Evolutionary conservation across 441 rosid species (phyloP).

Genomic region (Flueggea neowawraea): DNA sequence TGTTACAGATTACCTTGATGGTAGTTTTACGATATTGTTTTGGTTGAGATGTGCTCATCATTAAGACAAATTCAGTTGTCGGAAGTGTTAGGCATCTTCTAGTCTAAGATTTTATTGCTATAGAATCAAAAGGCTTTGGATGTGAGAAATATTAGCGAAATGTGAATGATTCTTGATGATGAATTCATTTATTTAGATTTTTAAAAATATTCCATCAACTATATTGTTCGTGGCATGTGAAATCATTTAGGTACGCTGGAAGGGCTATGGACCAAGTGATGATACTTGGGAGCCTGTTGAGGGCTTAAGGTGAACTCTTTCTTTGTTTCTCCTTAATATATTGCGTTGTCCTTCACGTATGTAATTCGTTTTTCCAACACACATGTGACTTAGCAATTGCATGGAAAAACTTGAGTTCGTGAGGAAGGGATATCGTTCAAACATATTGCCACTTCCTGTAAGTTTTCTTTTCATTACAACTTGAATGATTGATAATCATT

Average conservation of each 20-base stretch:
- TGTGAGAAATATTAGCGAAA: too few relatives aligned
- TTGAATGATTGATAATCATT: background rate
- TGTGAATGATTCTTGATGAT: too few relatives aligned
- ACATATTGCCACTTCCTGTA: conserved; percentile 59
- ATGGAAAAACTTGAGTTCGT: conserved; percentile 44
- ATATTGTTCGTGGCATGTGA: background rate
- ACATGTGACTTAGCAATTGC: conserved; percentile 36
- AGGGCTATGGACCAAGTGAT: conserved; percentile 43
- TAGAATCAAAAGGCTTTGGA: too few relatives aligned
- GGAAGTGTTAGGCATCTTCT: too few relatives aligned
- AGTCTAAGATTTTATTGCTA: too few relatives aligned
- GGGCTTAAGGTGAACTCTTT: conserved; percentile 43
- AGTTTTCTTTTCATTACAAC: conserved; percentile 3
- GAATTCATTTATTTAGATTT: too few relatives aligned
- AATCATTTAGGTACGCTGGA: conserved; percentile 57
- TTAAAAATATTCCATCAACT: background rate
- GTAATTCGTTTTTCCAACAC: background rate
- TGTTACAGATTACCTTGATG: too few relatives aligned
- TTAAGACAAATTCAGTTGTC: too few relatives aligned
- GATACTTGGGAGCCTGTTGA: conserved; percentile 75
- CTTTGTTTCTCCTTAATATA: background rate
- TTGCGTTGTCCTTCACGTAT: background rate
- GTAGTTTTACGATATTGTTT: too few relatives aligned
- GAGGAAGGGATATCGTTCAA: conserved; percentile 31
- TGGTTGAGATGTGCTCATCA: too few relatives aligned